Percentiles rank a stretch among this genome's conserved stretches.
Conservation (phyloP, 2,329 filamentous ascomycete genomes). For the Byssothecium circinans region DNA sequence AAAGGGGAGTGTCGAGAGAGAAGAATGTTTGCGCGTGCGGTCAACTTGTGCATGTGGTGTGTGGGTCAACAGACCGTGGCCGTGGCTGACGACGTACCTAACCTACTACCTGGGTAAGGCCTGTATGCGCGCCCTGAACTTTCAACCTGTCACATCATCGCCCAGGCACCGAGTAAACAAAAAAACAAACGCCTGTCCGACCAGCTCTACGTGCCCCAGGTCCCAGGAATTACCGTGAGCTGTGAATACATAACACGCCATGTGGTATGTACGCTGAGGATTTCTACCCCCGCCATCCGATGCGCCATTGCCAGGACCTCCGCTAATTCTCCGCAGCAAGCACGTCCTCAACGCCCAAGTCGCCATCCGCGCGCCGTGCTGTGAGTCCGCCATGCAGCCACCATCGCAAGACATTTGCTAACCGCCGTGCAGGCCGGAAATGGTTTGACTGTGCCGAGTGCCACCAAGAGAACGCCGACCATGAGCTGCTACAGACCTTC, state of each 20-base stretch:
- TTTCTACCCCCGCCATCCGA: constrained; percentile 16
- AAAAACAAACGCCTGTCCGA: neutral
- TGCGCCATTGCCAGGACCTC: constrained; percentile 20
- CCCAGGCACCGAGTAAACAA: neutral
- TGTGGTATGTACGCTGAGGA: constrained; percentile 29
- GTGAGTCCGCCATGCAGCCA: constrained; percentile 55
- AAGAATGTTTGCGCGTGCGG: neutral
- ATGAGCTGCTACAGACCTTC: constrained; percentile 72
- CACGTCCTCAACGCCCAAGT: constrained; percentile 98
- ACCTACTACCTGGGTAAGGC: neutral
- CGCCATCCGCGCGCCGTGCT: constrained; percentile 92
- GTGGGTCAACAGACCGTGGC: neutral
- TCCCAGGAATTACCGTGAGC: too few species aligned
- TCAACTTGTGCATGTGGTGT: too few species aligned
- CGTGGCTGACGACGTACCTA: constrained; percentile 8
- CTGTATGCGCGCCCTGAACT: neutral
- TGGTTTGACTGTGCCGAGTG: constrained; percentile 99
- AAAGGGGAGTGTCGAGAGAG: neutral
- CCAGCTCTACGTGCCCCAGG: neutral
- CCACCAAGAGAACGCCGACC: constrained; percentile 78
- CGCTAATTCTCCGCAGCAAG: constrained; percentile 65
- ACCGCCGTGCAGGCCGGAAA: constrained; percentile 67
- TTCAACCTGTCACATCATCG: neutral
- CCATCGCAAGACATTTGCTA: neutral
- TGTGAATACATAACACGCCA: constrained; percentile 3